A percentile compares a stretch with the other conserved stretches of the same genome.
Conservation (phyloP, 2,329 filamentous ascomycete species). For the Fusarium hainanense region DNA sequence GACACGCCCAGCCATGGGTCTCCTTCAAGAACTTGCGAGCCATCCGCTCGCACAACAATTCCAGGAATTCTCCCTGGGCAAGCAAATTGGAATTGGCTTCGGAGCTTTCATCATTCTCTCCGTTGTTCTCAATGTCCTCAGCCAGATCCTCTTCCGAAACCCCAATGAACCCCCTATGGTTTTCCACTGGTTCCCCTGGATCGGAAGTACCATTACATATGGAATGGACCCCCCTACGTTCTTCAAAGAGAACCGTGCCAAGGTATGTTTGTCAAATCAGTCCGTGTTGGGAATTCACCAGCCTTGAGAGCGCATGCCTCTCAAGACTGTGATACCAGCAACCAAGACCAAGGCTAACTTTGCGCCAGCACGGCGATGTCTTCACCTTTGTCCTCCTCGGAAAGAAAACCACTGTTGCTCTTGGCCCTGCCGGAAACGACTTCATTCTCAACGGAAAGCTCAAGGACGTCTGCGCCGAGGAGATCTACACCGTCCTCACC, state of each 20-base stretch:
- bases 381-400: slow-evolving; percentile 91
- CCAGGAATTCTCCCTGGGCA: slow-evolving; percentile 58
- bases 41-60: slow-evolving; percentile 63
- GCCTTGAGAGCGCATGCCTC: background rate
- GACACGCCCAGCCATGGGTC: slow-evolving; percentile 59
- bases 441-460: slow-evolving; percentile 93
- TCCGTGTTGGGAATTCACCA: background rate
- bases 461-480: slow-evolving; percentile 89
- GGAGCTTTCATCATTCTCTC: slow-evolving; percentile 61
- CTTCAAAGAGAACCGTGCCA: slow-evolving; percentile 79
- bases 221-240: slow-evolving; percentile 94
- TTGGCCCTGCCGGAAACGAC: slow-evolving; percentile 86
- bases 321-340: background rate
- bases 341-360: slow-evolving; percentile 16
- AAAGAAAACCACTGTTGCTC: slow-evolving; percentile 87
- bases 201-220: slow-evolving; percentile 93
- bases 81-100: slow-evolving; percentile 60
- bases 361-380: slow-evolving; percentile 79
- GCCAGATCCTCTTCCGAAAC: slow-evolving; percentile 84
- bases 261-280: slow-evolving; percentile 64
- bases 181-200: slow-evolving; percentile 83
- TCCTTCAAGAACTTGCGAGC: slow-evolving; percentile 63
- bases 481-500: slow-evolving; percentile 84
- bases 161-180: slow-evolving; percentile 83
- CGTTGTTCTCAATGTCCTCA: slow-evolving; percentile 81